Evolutionary conservation across 306 rosid species (phyloP).

Genomic region (Herpetospermum pedunculosum): DNA sequence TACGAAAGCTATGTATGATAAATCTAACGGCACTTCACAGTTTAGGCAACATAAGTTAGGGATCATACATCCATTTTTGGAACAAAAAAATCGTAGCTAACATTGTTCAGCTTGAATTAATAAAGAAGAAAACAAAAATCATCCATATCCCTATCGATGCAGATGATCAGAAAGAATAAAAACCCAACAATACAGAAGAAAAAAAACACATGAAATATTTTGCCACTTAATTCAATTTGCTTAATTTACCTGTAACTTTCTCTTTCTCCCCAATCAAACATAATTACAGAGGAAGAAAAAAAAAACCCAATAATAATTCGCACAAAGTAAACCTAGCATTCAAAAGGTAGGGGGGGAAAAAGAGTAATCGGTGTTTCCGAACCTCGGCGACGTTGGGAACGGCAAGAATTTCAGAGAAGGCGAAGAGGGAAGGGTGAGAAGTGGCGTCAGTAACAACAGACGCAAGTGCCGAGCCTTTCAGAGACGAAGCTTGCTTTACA

Average conservation of each 20-base stretch:
- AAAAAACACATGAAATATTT: no score
- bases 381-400: constrained; percentile 68
- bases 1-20: neutral
- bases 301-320: neutral
- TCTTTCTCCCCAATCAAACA: neutral
- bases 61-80: neutral
- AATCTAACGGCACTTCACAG: neutral
- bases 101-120: neutral
- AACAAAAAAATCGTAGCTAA: neutral
- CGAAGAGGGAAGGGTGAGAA: constrained; percentile 78
- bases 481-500: constrained; percentile 54
- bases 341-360: neutral
- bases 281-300: neutral
- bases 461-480: constrained; percentile 38
- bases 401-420: constrained; percentile 82
- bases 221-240: neutral
- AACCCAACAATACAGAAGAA: neutral
- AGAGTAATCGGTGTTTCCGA: neutral
- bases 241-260: neutral
- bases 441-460: constrained; percentile 57
- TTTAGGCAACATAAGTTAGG: neutral
- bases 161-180: neutral
- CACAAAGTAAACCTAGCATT: neutral
- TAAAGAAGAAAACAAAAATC: neutral
- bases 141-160: neutral